Evolutionary conservation across 306 rosid genomes (phyloP).

Genomic region (Psophocarpus tetragonolobus): DNA sequence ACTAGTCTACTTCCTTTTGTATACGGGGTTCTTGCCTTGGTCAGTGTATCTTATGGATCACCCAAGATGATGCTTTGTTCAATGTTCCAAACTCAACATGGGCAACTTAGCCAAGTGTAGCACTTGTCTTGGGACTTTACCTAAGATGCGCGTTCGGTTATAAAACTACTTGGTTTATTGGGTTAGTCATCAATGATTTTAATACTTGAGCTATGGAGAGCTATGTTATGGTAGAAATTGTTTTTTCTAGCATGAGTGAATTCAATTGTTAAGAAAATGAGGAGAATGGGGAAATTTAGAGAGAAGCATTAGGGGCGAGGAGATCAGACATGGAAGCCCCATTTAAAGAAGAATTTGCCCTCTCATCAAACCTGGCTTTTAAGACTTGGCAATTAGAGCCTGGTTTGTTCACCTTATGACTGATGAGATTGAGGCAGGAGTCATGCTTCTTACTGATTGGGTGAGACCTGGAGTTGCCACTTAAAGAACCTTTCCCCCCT

Average conservation of each 20-base stretch:
- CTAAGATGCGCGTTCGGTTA: not conserved
- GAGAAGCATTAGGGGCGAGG: not conserved
- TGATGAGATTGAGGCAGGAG: not conserved
- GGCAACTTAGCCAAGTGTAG: not conserved
- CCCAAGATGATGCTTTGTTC: not conserved
- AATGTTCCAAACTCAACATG: not conserved
- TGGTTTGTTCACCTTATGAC: constrained; percentile 6
- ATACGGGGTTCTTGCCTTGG: not conserved
- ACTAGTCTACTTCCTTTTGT: not conserved
- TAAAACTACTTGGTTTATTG: not conserved
- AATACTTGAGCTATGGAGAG: not conserved
- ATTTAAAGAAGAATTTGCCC: constrained; percentile 6
- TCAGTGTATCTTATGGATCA: not conserved
- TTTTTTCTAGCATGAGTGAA: not conserved
- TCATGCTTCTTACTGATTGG: not conserved
- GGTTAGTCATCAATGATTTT: not conserved
- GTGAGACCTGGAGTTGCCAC: not conserved
- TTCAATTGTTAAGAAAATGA: constrained; percentile 11
- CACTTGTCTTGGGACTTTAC: not conserved
- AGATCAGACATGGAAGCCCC: not conserved
- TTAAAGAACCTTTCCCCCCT: not conserved
- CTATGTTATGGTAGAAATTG: constrained; percentile 12
- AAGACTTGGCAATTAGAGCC: constrained; percentile 1
- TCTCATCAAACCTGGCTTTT: not conserved
- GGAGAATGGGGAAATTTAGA: not conserved